Evolutionary conservation across 768 basidiomycete species (phyloP), one percentile per base, ranked within the genome.

Genomic region (Tulasnella sp.): DNA sequence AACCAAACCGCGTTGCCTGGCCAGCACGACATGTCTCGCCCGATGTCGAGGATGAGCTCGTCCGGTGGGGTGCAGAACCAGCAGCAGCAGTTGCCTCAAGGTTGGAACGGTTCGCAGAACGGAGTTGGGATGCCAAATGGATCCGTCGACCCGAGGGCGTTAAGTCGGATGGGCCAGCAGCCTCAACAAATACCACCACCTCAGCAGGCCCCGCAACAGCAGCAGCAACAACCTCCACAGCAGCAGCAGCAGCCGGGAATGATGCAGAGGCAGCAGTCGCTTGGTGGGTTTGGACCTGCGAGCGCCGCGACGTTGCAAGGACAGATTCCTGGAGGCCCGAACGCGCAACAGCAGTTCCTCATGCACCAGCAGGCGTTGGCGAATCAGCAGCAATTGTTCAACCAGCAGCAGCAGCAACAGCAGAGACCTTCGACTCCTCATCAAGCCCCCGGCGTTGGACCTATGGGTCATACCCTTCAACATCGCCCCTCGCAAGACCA

Each of bases 141-240:
- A 57, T 35, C 57, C 11, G 42, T 77, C 29, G 39, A 44, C 75
- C 75, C 69, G 37, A 55, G 77, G 70, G 42, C 67, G 48, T 70
- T 67, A 40, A 73, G 40, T 37, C 70, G 55, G 42, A 76, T 74
- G 37, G 42, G 42, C 69, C 55, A 67, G 35, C 67, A 70, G 40
- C 39, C 51, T 35, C 75, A 79, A 35, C 77, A 76, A 55, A 61
- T 74, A 26, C 39, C 44, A n/a, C 67, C 37, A 67, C 42, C 72
- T 23, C 72, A 51, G 44, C 73, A 55, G 26, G 37, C 6, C 4
- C 82, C 40, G 79, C 82, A n/a, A 57, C 81, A 11, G 48, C 83
- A 69, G 67, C 80, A 61, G 76, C 81, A 35, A 75, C 81, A 61
- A 18, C 72, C 39, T 16, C 77, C 75, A 42, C 69, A 46, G 70